phyloP scores from a whole-genome alignment of 768 basidiomycete genomes.

The Hygrophoropsis aurantiaca region DNA sequence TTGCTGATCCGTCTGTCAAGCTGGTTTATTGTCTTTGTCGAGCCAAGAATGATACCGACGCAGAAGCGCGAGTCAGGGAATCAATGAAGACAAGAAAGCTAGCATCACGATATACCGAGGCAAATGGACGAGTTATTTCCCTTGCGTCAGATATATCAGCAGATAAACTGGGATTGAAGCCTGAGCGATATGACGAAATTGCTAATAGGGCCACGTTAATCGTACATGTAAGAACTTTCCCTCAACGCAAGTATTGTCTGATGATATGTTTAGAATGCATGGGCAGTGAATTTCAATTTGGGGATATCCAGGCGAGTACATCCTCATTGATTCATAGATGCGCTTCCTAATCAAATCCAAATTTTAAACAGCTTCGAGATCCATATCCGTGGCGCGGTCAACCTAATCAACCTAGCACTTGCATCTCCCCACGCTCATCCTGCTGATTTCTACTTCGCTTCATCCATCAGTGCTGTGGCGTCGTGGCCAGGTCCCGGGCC shows the following conservation, averaged over 20 bases:
- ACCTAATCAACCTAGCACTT: slow-evolving; percentile 50
- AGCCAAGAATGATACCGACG: slow-evolving; percentile 44
- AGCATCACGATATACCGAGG: slow-evolving; percentile 6
- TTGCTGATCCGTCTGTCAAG: slow-evolving; percentile 33
- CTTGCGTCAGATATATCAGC: slow-evolving; percentile 44
- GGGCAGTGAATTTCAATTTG: slow-evolving; percentile 58
- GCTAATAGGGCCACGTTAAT: slow-evolving; percentile 38
- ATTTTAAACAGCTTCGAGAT: slow-evolving; percentile 34
- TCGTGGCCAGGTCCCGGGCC: slow-evolving; percentile 17
- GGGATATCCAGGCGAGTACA: slow-evolving; percentile 22
- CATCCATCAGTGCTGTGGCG: slow-evolving; percentile 40
- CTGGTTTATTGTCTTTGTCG: slow-evolving; percentile 52
- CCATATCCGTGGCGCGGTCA: slow-evolving; percentile 48
- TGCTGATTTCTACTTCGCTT: slow-evolving; percentile 51
- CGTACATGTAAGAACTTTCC: slow-evolving; percentile 39
- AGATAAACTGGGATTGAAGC: slow-evolving; percentile 39
- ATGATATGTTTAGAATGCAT: slow-evolving; percentile 42
- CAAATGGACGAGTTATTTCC: slow-evolving; percentile 33
- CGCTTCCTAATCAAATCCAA: neutral
- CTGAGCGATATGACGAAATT: slow-evolving; percentile 36
- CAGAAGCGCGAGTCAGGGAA: slow-evolving; percentile 37
- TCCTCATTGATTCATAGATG: neutral
- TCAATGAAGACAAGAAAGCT: slow-evolving; percentile 42
- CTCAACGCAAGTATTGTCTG: neutral
- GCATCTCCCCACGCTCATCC: slow-evolving; percentile 29